Base-by-base conservation (phyloP, 208 protist species). In the Acanthamoeba sp. region DNA sequence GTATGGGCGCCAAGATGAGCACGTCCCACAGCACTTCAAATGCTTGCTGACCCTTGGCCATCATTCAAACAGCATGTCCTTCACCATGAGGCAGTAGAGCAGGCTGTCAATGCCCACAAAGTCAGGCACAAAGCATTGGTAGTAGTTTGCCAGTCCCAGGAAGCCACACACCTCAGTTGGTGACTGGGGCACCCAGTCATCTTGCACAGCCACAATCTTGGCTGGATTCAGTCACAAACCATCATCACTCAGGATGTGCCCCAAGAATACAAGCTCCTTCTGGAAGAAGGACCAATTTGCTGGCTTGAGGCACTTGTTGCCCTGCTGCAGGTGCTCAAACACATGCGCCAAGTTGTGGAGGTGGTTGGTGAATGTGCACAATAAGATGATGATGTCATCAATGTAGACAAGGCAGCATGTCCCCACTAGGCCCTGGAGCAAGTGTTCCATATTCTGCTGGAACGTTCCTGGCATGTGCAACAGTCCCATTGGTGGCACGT, bases 401-500 rank as follows among this genome's bases (percentile, higher is more conserved):
- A 93, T 32, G 45, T 93, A 93, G 42, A 93, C 55, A 1, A 93
- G 45, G 66, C 55, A 62, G 42, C 57, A 40, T 24, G 12, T 42
- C 57, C 88, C 76, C 0, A 20, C 18, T 16, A 73, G 24, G 0
- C 88, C n/a, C 9, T 45, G 42, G 3, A 95, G 71, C 42, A 95
- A n/a, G 1, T 29, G 71, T 29, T 94, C 89, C 84, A 95, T 93
- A 32, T 45, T 62, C 1, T 7, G 2, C 38, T 95, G 94, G 38
- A 95, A 95, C 0, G 94, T 90, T 6, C 48, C 93, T 0, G 64
- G 94, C 0, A 93, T n/a, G 55, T 95, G 95, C 3, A 27, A 42
- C 34, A 95, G 93, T 2, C 94, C 93, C 20, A 95, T 93, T 1
- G 92, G 94, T 69, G 93, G 14, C 22, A 40, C 36, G 48, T 2